Evolutionary conservation across 371 early-diverging fungal species (phyloP).

Genomic region (Syncephalastrum contaminatum): DNA sequence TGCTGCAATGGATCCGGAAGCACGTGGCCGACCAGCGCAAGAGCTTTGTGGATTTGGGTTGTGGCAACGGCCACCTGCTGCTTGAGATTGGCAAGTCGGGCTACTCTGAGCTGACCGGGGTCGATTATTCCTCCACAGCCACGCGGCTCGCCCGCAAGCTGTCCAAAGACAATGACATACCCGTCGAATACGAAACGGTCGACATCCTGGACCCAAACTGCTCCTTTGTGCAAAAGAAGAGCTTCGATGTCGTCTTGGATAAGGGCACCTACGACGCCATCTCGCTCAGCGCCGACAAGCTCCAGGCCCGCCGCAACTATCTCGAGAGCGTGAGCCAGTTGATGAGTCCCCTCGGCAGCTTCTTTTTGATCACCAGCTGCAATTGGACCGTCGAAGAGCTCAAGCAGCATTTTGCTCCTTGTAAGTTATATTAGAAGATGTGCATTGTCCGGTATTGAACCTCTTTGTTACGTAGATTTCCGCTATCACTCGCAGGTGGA

Average conservation of each 20-base stretch:
- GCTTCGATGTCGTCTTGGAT: conserved; percentile 75
- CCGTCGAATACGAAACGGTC: conserved; percentile 55
- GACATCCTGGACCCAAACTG: conserved; percentile 61
- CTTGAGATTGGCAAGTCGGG: conserved; percentile 68
- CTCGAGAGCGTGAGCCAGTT: conserved; percentile 28
- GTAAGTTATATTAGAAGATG: too few species aligned
- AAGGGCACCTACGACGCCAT: conserved; percentile 96
- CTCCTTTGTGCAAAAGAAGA: conserved; percentile 29
- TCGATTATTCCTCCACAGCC: conserved; percentile 83
- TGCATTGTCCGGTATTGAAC: too few species aligned
- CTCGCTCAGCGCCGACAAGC: conserved; percentile 61
- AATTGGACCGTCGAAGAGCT: conserved; percentile 93
- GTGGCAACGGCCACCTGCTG: conserved; percentile 91
- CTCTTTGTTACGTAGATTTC: conserved; percentile 46
- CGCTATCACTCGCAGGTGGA: conserved; percentile 68
- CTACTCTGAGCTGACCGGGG: conserved; percentile 73
- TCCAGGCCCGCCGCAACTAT: conserved; percentile 35
- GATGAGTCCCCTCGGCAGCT: conserved; percentile 49
- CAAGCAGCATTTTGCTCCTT: conserved; percentile 55
- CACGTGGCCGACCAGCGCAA: conserved; percentile 36
- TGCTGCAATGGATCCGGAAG: conserved; percentile 81
- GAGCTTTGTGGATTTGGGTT: conserved; percentile 78
- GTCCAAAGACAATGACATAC: conserved; percentile 6
- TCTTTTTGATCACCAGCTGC: conserved; percentile 87
- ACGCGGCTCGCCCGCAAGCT: conserved; percentile 65